Evolutionary conservation across 176 grass and related monocot species (phyloP).

Genomic region (Stipa capillata): DNA sequence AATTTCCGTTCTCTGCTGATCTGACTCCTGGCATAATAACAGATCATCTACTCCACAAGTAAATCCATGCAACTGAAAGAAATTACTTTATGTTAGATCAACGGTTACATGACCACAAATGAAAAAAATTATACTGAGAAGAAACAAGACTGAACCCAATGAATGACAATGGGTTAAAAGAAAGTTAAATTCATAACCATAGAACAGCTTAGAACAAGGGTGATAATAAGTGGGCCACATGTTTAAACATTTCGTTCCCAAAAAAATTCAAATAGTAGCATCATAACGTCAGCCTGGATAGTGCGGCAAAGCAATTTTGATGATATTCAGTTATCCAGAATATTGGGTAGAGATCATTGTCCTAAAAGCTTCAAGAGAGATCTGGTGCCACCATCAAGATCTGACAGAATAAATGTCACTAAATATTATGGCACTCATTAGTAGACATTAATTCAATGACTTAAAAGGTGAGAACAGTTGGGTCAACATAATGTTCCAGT

Average conservation of each 20-base stretch:
- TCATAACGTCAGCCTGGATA: not conserved
- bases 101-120: not conserved
- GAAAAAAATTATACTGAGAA: no score
- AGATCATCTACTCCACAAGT: slow-evolving; percentile 95
- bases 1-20: slow-evolving; percentile 33
- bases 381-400: not conserved
- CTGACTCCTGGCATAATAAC: slow-evolving; percentile 27
- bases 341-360: not conserved
- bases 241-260: not conserved
- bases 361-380: not conserved
- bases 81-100: not conserved
- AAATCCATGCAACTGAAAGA: slow-evolving; percentile 82
- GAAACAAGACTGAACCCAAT: no score
- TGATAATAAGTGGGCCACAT: not conserved
- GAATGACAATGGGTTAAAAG: no score
- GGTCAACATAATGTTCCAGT: not conserved
- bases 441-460: not conserved
- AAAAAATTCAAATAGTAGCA: not conserved
- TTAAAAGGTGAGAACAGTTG: not conserved
- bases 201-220: not conserved
- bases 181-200: not conserved
- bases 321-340: not conserved
- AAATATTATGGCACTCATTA: not conserved
- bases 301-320: not conserved
- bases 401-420: not conserved